phyloP scores from a whole-genome alignment of 305 asterid genomes.

The Solanum hybrid region DNA sequence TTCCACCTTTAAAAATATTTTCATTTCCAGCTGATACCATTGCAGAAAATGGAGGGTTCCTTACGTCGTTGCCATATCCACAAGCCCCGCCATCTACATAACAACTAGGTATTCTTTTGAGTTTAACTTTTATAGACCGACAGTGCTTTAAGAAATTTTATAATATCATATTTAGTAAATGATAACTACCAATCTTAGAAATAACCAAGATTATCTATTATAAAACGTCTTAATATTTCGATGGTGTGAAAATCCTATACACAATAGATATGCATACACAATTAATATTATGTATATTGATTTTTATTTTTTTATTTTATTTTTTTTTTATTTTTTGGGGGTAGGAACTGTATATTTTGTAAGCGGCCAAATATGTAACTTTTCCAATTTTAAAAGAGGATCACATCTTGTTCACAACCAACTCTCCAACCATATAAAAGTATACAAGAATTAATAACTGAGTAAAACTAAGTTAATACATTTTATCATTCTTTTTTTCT shows the following conservation, averaged over 20 bases:
- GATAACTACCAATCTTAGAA: background rate
- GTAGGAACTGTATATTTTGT: background rate
- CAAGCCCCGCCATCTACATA: constrained; percentile 30
- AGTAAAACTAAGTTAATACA: background rate
- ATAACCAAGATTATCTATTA: background rate
- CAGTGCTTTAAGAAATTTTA: background rate
- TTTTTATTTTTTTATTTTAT: too few species aligned
- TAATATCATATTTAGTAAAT: background rate
- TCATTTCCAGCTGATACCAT: constrained; percentile 30
- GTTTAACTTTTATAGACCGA: background rate
- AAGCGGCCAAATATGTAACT: background rate
- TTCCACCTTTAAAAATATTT: constrained; percentile 14
- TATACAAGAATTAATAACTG: background rate
- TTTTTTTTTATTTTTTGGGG: too few species aligned
- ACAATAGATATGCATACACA: too few species aligned
- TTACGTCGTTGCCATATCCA: constrained; percentile 21
- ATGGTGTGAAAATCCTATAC: background rate
- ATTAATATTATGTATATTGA: too few species aligned
- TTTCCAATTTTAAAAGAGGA: background rate
- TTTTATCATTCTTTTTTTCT: too few species aligned
- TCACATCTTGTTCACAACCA: background rate
- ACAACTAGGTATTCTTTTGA: background rate
- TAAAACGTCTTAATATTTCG: background rate
- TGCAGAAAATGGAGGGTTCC: constrained; percentile 15
- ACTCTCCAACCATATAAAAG: background rate